Base-by-base conservation (phyloP, 2,329 filamentous ascomycete genomes). In the Leptographium lundbergii region DNA sequence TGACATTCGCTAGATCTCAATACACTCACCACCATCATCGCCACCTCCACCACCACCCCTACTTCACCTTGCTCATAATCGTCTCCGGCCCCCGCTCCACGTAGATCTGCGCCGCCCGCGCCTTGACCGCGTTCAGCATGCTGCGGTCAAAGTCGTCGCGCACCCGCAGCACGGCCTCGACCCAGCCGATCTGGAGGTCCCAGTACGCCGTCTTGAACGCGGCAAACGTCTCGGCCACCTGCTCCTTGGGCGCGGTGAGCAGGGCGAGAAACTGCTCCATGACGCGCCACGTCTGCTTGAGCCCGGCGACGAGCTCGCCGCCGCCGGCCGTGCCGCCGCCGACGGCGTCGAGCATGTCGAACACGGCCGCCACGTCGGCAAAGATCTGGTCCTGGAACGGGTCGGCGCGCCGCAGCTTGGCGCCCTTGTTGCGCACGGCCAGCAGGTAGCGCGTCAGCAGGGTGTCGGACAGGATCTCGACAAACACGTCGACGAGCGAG, bases 181-280 rank as follows among this genome's bases (percentile, higher is more conserved):
- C 91, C 94, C 94, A 99, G 53, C 85, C 87, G 61, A 97, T 85
- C 71, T 95, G 90, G 69, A 97, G 76, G 73, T 99, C 94, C 89
- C 92, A 96, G 72, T 96, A 96, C 53, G 82, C 80, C 47, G 74
- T 76, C 78, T 96, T 97, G 75, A 99, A 92, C 6, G 77, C 75
- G 66, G 87, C 87, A 68, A 95, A 97, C 1, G 89, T 85, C 57
- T 88, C 83, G 19, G 90, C 84, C 0, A 96, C 78, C 27, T 76
- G 78, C 34, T 84, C 80, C 56, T 85, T 86, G 68, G 94, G 90
- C 34, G 86, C 84, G 4, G 84, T 84, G n/a, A 99, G 77, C 61
- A 99, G 74, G 54, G 84, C 80, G 24, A 95, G 78, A 67, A 99
- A 91, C 67, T 82, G 82, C 72, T 96, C 88, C 9, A 95, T 90